phyloP scores from a whole-genome alignment of 352 stramenopile species.

The Phytopythium ostracodes region DNA sequence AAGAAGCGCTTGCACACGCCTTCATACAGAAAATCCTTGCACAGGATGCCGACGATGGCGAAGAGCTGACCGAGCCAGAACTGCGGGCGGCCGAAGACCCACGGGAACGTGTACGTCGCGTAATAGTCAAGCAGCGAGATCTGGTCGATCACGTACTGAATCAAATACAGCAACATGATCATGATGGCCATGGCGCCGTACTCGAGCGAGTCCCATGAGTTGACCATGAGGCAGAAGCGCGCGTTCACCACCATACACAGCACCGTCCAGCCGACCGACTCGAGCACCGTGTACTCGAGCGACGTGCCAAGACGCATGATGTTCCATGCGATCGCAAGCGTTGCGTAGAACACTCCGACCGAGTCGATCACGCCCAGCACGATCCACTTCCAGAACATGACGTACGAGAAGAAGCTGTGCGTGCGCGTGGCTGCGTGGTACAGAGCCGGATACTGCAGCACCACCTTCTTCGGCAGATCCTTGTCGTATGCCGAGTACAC shows the following conservation, averaged over 20 bases:
- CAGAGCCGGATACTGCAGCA: slow-evolving; percentile 56
- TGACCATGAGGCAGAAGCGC: slow-evolving; percentile 76
- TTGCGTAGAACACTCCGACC: slow-evolving; percentile 65
- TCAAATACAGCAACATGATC: slow-evolving; percentile 51
- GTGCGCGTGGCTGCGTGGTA: slow-evolving; percentile 62
- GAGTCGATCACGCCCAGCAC: slow-evolving; percentile 72
- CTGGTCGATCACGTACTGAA: slow-evolving; percentile 67
- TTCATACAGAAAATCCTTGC: slow-evolving; percentile 73
- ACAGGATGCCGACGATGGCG: slow-evolving; percentile 52
- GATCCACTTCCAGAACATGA: slow-evolving; percentile 88
- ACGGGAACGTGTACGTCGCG: slow-evolving; percentile 75
- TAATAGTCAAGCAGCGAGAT: slow-evolving; percentile 56
- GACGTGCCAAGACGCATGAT: slow-evolving; percentile 58
- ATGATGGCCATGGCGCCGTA: slow-evolving; percentile 48
- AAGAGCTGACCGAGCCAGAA: slow-evolving; percentile 81
- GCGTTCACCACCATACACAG: slow-evolving; percentile 75
- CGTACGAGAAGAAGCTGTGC: slow-evolving; percentile 65
- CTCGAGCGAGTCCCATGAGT: slow-evolving; percentile 73
- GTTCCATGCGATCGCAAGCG: slow-evolving; percentile 38
- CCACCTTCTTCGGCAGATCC: slow-evolving; percentile 64
- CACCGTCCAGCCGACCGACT: slow-evolving; percentile 69
- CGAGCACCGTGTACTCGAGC: slow-evolving; percentile 57
- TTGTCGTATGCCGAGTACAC: slow-evolving; percentile 79
- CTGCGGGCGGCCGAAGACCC: slow-evolving; percentile 56
- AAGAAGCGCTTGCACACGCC: slow-evolving; percentile 56